phyloP scores from a whole-genome alignment of 169 alveolate species.

The Ichthyophthirius multifiliis region DNA sequence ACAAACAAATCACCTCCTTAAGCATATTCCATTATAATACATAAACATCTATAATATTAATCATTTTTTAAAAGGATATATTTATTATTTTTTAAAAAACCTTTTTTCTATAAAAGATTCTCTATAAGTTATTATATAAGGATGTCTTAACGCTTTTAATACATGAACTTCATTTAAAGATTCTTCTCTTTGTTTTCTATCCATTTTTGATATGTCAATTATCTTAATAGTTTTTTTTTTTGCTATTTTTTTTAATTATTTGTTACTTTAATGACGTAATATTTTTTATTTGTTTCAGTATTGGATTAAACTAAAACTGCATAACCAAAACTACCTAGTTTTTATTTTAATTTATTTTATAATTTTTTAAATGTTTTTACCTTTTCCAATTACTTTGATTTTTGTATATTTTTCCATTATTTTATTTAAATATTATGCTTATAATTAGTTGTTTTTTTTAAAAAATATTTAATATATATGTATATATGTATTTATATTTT shows the following conservation, averaged over 20 bases:
- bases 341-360: background rate
- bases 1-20: conserved; percentile 85
- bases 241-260: background rate
- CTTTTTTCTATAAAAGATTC: conserved; percentile 90
- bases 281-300: conserved; percentile 50
- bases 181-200: conserved; percentile 66
- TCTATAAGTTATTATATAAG: conserved; percentile 89
- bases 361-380: conserved; percentile 28
- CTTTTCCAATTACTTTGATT: conserved; percentile 85
- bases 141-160: conserved; percentile 89
- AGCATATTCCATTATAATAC: conserved; percentile 90
- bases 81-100: background rate
- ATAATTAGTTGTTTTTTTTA: too few species aligned
- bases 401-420: conserved; percentile 84
- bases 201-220: conserved; percentile 66
- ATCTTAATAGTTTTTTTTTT: conserved; percentile 13
- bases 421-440: too few species aligned
- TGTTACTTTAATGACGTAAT: conserved; percentile 76
- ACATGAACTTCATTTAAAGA: conserved; percentile 82
- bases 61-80: background rate
- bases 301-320: conserved; percentile 75
- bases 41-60: conserved; percentile 51
- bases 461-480: too few species aligned
- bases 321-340: conserved; percentile 76
- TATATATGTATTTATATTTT: too few species aligned